Conservation (phyloP, 352 stramenopile genomes). For the Phytopythium boreale region DNA sequence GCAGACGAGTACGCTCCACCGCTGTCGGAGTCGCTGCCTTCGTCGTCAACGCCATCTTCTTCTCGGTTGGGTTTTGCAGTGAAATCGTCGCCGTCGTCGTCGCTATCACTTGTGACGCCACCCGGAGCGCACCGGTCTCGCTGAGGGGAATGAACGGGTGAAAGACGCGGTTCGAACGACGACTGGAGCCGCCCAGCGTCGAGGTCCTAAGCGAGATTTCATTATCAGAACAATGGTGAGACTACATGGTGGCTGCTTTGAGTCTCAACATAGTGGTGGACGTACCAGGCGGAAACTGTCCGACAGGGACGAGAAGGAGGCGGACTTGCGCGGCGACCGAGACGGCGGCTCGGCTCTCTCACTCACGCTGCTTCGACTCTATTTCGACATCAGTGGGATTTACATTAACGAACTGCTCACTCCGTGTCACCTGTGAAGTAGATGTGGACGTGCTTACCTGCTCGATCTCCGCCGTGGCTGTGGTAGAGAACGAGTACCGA, state of each 20-base stretch:
- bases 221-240: neutral
- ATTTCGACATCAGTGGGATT: neutral
- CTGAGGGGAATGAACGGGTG: constrained; percentile 5
- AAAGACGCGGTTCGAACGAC: constrained; percentile 3
- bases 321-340: constrained; percentile 22
- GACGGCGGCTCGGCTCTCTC: neutral
- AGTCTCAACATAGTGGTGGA: neutral
- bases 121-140: neutral
- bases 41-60: neutral
- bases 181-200: neutral
- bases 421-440: neutral
- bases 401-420: neutral
- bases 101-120: neutral
- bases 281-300: constrained; percentile 3
- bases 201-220: neutral
- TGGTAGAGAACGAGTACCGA: constrained; percentile 25
- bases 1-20: neutral
- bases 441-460: constrained; percentile 8
- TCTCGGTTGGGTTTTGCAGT: neutral
- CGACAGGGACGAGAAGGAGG: constrained; percentile 18
- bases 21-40: neutral
- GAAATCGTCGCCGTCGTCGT: neutral
- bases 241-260: neutral
- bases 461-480: constrained; percentile 21
- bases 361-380: neutral